These are phyloP conservation scores for Staphylotrichum tortipilum DNA, from an alignment of 495 filamentous ascomycete species.

Conservation along the genomic window DNA sequence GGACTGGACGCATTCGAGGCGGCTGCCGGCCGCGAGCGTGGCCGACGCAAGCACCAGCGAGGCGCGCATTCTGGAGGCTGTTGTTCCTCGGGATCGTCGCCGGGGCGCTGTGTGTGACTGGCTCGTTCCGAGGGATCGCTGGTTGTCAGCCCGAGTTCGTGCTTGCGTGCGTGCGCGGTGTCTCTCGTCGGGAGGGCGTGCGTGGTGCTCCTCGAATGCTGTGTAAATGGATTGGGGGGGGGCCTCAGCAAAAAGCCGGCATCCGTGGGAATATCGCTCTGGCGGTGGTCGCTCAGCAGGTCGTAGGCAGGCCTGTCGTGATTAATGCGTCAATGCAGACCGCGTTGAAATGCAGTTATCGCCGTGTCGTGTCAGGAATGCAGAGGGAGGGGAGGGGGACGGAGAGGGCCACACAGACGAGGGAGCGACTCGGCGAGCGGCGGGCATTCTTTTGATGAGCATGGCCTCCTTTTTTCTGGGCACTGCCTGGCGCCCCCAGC, in stretches of 20 bases:
- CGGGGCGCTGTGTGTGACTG: background rate
- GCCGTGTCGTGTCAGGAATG: background rate
- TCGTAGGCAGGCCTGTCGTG: too few species aligned
- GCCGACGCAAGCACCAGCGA: constrained; percentile 14
- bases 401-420: background rate
- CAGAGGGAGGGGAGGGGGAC: background rate
- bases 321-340: background rate
- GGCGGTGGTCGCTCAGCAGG: too few species aligned
- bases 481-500: too few species aligned
- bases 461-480: constrained; percentile 3
- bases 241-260: background rate
- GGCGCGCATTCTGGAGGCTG: constrained; percentile 8
- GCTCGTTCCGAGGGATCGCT: background rate
- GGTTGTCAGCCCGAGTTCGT: background rate
- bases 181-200: background rate
- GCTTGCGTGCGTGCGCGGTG: too few species aligned
- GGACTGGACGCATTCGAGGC: constrained; percentile 26
- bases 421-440: too few species aligned
- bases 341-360: background rate
- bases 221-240: background rate
- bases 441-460: too few species aligned
- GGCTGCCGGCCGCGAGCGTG: constrained; percentile 5
- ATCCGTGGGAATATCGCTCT: background rate
- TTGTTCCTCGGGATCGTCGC: background rate
- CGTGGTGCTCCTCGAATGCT: background rate